phyloP scores from a whole-genome alignment of 306 rosid genomes.

The Abrus pulchellus region DNA sequence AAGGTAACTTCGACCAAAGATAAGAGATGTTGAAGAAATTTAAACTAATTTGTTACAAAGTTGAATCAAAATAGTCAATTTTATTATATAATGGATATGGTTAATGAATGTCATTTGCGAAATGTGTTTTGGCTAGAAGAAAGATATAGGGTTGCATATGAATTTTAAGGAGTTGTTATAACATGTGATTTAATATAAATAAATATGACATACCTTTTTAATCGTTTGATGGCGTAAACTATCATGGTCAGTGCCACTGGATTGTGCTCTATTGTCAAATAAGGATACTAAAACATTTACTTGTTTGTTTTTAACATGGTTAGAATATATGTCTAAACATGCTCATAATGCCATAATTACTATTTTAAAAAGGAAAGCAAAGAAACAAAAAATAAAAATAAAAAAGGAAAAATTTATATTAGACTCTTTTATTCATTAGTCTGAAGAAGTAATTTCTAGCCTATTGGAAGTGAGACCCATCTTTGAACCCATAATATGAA shows the following conservation, averaged over 20 bases:
- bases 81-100: constrained; percentile 28
- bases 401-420: too few relatives aligned
- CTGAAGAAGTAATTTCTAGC: too few relatives aligned
- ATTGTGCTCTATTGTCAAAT: constrained; percentile 34
- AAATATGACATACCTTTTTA: constrained; percentile 33
- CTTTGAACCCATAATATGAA: too few relatives aligned
- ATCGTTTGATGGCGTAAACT: constrained; percentile 21
- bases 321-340: constrained; percentile 21
- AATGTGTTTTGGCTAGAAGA: neutral
- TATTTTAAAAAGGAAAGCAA: neutral
- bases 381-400: constrained; percentile 19
- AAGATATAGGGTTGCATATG: constrained; percentile 3
- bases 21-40: constrained; percentile 13
- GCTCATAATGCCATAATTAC: constrained; percentile 49
- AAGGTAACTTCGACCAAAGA: neutral
- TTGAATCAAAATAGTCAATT: constrained; percentile 21
- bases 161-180: constrained; percentile 44
- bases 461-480: too few relatives aligned
- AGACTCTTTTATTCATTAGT: too few relatives aligned
- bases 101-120: constrained; percentile 1
- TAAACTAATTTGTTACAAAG: constrained; percentile 32
- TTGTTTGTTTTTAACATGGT: constrained; percentile 47
- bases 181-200: constrained; percentile 40
- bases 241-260: constrained; percentile 38
- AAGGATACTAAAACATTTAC: constrained; percentile 37